These are phyloP conservation scores for Leptographium flavum DNA, from an alignment of 2,329 filamentous ascomycete genomes.

Conservation along the genomic window DNA sequence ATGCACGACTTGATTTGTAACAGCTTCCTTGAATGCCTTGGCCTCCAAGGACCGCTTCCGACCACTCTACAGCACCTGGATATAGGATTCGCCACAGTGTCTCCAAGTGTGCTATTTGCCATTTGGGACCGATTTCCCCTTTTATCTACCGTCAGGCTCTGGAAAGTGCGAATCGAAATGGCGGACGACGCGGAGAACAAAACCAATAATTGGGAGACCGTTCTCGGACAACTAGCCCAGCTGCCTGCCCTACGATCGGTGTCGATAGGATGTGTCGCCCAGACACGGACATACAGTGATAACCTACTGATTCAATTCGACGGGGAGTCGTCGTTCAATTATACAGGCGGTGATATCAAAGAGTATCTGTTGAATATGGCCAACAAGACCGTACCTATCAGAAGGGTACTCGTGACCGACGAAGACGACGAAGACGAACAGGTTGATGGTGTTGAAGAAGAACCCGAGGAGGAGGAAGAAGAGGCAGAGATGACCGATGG, in stretches of 20 bases:
- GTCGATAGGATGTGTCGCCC: neutral
- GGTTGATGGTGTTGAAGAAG: too few species aligned
- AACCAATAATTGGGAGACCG: neutral
- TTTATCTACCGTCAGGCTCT: neutral
- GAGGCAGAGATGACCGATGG: neutral
- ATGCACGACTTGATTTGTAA: neutral
- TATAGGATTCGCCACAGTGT: neutral
- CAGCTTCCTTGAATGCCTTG: neutral
- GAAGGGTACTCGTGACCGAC: too few species aligned
- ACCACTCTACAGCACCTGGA: neutral
- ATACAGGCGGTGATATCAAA: neutral
- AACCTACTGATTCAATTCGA: neutral
- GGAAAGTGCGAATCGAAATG: neutral
- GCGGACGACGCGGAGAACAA: neutral
- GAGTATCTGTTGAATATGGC: too few species aligned
- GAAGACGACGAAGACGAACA: too few species aligned
- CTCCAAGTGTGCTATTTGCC: neutral
- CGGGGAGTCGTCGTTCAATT: neutral
- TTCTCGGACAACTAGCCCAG: neutral
- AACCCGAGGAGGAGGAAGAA: neutral
- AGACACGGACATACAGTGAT: neutral
- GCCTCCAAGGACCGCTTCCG: neutral
- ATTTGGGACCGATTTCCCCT: neutral
- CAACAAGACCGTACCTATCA: too few species aligned
- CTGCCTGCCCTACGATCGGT: neutral